Conservation (phyloP, 2,329 filamentous ascomycete species). For the Cytospora piceae region DNA sequence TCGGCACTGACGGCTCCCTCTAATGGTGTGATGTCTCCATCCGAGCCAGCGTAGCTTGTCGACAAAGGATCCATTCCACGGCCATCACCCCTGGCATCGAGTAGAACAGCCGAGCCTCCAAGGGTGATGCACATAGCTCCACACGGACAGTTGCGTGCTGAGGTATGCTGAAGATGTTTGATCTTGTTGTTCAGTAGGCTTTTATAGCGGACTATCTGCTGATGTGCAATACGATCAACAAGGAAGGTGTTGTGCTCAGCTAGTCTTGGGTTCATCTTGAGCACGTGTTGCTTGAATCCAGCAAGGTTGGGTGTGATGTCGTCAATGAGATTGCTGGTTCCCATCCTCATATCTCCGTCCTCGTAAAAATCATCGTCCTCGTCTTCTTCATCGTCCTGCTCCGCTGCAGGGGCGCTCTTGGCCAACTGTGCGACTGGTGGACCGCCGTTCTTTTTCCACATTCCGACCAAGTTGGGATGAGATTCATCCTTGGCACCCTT, state of each 20-base stretch:
- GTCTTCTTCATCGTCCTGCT: conserved; percentile 49
- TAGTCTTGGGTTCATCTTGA: conserved; percentile 74
- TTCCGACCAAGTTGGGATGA: conserved; percentile 51
- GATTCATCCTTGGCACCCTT: conserved; percentile 45
- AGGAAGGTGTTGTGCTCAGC: conserved; percentile 61
- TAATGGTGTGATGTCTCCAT: conserved; percentile 67
- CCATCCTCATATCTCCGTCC: conserved; percentile 64
- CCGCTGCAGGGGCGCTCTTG: conserved; percentile 38
- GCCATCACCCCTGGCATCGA: conserved; percentile 63
- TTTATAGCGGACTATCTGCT: conserved; percentile 81
- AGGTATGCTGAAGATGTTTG: conserved; percentile 68
- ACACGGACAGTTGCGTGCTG: conserved; percentile 59
- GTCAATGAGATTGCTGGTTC: conserved; percentile 65
- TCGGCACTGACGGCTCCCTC: conserved; percentile 73
- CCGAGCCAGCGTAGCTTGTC: conserved; percentile 59
- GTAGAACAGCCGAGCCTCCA: conserved; percentile 66
- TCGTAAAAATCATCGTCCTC: conserved; percentile 59
- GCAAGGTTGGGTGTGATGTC: conserved; percentile 72
- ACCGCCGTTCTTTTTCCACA: conserved; percentile 58
- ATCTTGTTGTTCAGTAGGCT: conserved; percentile 70
- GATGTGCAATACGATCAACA: conserved; percentile 79
- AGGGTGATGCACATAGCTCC: conserved; percentile 65
- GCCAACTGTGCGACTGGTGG: conserved; percentile 56
- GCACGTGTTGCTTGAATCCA: conserved; percentile 77
- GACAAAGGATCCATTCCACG: conserved; percentile 62